These are phyloP conservation scores for Grosmannia clavigera DNA, from an alignment of 2,329 filamentous ascomycete species.

Conservation along the genomic window DNA sequence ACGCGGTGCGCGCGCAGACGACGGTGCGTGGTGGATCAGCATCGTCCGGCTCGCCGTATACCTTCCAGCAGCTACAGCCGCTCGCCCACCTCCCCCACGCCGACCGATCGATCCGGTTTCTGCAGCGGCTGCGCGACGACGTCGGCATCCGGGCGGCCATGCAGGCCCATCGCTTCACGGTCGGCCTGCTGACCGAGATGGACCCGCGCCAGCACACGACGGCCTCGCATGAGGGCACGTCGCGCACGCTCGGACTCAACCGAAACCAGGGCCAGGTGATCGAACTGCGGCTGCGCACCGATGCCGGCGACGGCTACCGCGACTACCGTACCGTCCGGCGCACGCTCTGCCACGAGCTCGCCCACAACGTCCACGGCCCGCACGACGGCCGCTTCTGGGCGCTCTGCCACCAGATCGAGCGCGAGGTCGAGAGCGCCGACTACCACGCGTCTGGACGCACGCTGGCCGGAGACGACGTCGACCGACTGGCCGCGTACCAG, in stretches of 20 bases:
- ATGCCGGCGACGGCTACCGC: slow-evolving; percentile 85
- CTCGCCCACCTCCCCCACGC: slow-evolving; percentile 68
- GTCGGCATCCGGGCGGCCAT: slow-evolving; percentile 76
- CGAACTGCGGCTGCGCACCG: slow-evolving; percentile 79
- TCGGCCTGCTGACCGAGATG: slow-evolving; percentile 89
- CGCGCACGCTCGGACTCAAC: slow-evolving; percentile 74
- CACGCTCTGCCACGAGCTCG: slow-evolving; percentile 88
- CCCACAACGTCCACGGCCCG: slow-evolving; percentile 76
- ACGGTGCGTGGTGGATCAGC: not conserved
- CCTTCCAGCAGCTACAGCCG: slow-evolving; percentile 66
- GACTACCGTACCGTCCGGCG: slow-evolving; percentile 86
- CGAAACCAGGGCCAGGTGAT: slow-evolving; percentile 81
- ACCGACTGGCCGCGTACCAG: slow-evolving; percentile 21
- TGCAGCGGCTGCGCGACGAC: slow-evolving; percentile 67
- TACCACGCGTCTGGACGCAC: slow-evolving; percentile 61
- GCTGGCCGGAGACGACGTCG: slow-evolving; percentile 40
- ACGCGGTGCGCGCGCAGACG: not conserved
- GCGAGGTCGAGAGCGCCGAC: slow-evolving; percentile 69
- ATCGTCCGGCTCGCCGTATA: slow-evolving; percentile 31
- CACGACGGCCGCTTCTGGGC: slow-evolving; percentile 89
- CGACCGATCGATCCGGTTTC: slow-evolving; percentile 54
- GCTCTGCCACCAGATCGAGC: slow-evolving; percentile 74
- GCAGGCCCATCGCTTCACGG: slow-evolving; percentile 72
- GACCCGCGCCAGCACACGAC: slow-evolving; percentile 71
- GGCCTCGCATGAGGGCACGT: slow-evolving; percentile 56